Evolutionary conservation across 2,329 filamentous ascomycete genomes (phyloP).

Genomic region (Fusarium abutilonis): DNA sequence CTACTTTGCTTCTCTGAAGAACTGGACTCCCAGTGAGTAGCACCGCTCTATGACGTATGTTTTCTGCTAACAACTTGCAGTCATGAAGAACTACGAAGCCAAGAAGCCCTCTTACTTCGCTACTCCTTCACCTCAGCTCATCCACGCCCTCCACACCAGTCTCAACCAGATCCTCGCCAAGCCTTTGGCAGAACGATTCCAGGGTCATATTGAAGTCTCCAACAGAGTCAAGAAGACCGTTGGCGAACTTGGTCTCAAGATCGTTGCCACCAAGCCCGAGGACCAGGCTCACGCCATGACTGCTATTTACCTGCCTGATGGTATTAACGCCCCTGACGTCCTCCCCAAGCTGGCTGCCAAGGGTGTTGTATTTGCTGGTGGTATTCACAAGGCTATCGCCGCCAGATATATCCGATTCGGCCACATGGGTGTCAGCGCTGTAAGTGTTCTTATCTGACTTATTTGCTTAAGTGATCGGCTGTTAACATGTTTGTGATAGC

Average conservation of each 20-base stretch:
- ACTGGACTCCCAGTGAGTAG: slow-evolving; percentile 87
- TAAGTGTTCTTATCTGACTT: slow-evolving; percentile 54
- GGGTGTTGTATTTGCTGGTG: slow-evolving; percentile 93
- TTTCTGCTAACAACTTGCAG: slow-evolving; percentile 53
- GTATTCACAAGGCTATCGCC: slow-evolving; percentile 95
- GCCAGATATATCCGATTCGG: slow-evolving; percentile 94
- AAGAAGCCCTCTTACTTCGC: slow-evolving; percentile 98
- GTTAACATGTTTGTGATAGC: slow-evolving; percentile 54
- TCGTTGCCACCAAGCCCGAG: slow-evolving; percentile 84
- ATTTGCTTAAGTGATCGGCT: background rate
- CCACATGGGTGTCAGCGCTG: slow-evolving; percentile 95
- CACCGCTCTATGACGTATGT: background rate
- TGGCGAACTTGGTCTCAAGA: slow-evolving; percentile 81
- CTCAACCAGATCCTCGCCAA: slow-evolving; percentile 85
- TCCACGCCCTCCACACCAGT: slow-evolving; percentile 91
- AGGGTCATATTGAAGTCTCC: slow-evolving; percentile 79
- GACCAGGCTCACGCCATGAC: slow-evolving; percentile 99
- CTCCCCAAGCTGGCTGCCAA: slow-evolving; percentile 86
- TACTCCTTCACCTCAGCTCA: slow-evolving; percentile 91
- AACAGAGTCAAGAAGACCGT: slow-evolving; percentile 88
- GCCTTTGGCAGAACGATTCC: slow-evolving; percentile 84
- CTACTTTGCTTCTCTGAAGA: slow-evolving; percentile 97
- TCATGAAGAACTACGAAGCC: slow-evolving; percentile 99
- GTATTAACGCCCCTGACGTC: slow-evolving; percentile 80
- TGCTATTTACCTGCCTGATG: slow-evolving; percentile 92